Percentiles rank a stretch among this genome's conserved stretches.
Evolutionary conservation across 2,329 filamentous ascomycete species (phyloP).

Genomic region (Alternaria viburni): DNA sequence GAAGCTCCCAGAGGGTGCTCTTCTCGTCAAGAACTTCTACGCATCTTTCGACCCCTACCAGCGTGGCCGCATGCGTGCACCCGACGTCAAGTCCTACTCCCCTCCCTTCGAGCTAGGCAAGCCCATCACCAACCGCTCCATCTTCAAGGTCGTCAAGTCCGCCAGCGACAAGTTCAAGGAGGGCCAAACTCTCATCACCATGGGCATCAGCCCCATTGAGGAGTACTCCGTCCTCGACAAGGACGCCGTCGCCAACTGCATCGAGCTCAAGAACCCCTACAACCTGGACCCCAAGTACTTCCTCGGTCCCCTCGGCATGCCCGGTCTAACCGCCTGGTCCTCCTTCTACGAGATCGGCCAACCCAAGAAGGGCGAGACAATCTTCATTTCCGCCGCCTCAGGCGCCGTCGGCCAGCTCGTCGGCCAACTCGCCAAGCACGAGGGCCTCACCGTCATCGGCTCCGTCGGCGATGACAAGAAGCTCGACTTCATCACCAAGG

Average conservation of each 20-base stretch:
- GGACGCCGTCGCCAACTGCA: slow-evolving; percentile 52
- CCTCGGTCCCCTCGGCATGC: slow-evolving; percentile 79
- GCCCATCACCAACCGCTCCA: slow-evolving; percentile 68
- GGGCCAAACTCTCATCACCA: slow-evolving; percentile 70
- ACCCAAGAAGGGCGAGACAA: slow-evolving; percentile 78
- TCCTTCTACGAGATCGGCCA: slow-evolving; percentile 77
- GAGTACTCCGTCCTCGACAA: slow-evolving; percentile 70
- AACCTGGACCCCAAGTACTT: slow-evolving; percentile 71
- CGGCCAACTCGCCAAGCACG: slow-evolving; percentile 81
- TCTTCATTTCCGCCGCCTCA: slow-evolving; percentile 80
- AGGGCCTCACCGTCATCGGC: slow-evolving; percentile 79
- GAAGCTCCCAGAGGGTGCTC: slow-evolving; percentile 65
- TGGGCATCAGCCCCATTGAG: slow-evolving; percentile 61
- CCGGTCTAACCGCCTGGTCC: slow-evolving; percentile 76
- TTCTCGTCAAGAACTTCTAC: slow-evolving; percentile 74
- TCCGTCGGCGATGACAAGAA: slow-evolving; percentile 82
- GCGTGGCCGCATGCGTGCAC: slow-evolving; percentile 76
- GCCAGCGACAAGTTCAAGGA: slow-evolving; percentile 66
- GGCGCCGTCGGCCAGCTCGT: slow-evolving; percentile 85
- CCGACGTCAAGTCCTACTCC: slow-evolving; percentile 70
- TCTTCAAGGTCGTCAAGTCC: slow-evolving; percentile 75
- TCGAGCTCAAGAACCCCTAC: slow-evolving; percentile 72
- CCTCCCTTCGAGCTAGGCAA: slow-evolving; percentile 66
- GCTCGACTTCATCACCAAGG: slow-evolving; percentile 73
- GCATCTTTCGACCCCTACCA: slow-evolving; percentile 85